These are phyloP conservation scores for Pedinophyceae sp. DNA, from an alignment of 139 green algal genomes.

Conservation along the genomic window DNA sequence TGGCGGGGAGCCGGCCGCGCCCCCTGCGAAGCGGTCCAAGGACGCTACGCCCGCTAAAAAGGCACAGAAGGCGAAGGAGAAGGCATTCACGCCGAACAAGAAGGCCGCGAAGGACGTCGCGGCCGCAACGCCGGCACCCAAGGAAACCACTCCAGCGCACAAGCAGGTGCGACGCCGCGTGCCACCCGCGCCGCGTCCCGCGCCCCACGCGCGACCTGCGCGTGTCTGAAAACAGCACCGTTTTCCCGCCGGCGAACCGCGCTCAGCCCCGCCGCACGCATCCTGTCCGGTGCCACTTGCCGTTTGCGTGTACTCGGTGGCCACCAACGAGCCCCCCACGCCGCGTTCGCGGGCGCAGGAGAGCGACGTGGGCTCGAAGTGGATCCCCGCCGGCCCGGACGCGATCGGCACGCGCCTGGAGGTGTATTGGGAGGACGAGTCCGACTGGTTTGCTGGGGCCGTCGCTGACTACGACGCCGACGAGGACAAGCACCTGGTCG, in stretches of 20 bases:
- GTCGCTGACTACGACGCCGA: constrained; percentile 11
- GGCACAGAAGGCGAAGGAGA: not conserved
- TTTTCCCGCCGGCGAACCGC: not conserved
- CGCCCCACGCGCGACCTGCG: too few relatives aligned
- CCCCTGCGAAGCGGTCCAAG: not conserved
- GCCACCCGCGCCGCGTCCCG: too few relatives aligned
- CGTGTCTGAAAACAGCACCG: not conserved
- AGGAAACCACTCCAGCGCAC: not conserved
- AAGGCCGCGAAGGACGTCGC: constrained; percentile 2
- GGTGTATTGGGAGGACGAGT: constrained; percentile 40
- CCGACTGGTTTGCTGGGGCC: constrained; percentile 23
- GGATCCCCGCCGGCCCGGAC: not conserved
- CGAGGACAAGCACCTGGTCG: constrained; percentile 26
- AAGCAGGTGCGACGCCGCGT: too few relatives aligned
- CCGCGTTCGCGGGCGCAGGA: not conserved
- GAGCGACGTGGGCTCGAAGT: not conserved
- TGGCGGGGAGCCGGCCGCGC: not conserved
- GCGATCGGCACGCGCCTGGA: constrained; percentile 20
- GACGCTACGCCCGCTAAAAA: not conserved
- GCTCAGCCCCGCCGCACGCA: constrained; percentile 3
- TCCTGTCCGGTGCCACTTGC: not conserved
- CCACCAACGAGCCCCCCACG: not conserved
- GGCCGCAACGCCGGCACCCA: not conserved
- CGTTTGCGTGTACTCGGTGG: too few relatives aligned
- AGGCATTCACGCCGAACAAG: not conserved